Percentiles rank a stretch among this genome's conserved stretches.
These are phyloP conservation scores for Phytophthora colocasiae DNA, from an alignment of 352 stramenopile species.

Conservation along the genomic window DNA sequence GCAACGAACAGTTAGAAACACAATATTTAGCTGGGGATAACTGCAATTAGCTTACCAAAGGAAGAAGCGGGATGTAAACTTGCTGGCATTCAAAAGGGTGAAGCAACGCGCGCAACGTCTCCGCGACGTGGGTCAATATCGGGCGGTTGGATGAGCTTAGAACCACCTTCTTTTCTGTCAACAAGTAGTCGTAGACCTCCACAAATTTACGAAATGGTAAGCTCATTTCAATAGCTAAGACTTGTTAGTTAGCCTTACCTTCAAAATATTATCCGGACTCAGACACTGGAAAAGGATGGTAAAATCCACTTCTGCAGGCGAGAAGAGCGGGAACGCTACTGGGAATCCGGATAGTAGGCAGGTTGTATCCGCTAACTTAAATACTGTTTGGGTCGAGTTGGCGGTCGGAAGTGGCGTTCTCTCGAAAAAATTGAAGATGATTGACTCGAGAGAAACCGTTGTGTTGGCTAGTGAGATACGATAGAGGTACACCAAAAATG, in stretches of 20 bases:
- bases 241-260: slow-evolving; percentile 34
- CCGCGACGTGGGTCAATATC: slow-evolving; percentile 67
- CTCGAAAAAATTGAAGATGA: slow-evolving; percentile 64
- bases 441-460: slow-evolving; percentile 47
- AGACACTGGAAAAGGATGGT: slow-evolving; percentile 76
- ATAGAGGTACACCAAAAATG: slow-evolving; percentile 56
- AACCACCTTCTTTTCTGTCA: slow-evolving; percentile 79
- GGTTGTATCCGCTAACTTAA: slow-evolving; percentile 46
- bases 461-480: slow-evolving; percentile 44
- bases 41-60: slow-evolving; percentile 44
- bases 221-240: not conserved
- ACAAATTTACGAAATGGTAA: slow-evolving; percentile 8
- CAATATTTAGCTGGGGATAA: not conserved
- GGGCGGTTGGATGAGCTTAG: slow-evolving; percentile 59
- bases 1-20: not conserved
- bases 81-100: slow-evolving; percentile 76
- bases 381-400: slow-evolving; percentile 40
- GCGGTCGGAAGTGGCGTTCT: slow-evolving; percentile 48
- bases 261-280: slow-evolving; percentile 69
- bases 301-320: slow-evolving; percentile 70
- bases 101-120: slow-evolving; percentile 69
- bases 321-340: slow-evolving; percentile 40
- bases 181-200: slow-evolving; percentile 58
- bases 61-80: slow-evolving; percentile 80
- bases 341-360: slow-evolving; percentile 46